Percentiles rank a stretch among this genome's conserved stretches.
Conservation (phyloP, 2,329 filamentous ascomycete genomes). For the Decorospora gaudefroyi region DNA sequence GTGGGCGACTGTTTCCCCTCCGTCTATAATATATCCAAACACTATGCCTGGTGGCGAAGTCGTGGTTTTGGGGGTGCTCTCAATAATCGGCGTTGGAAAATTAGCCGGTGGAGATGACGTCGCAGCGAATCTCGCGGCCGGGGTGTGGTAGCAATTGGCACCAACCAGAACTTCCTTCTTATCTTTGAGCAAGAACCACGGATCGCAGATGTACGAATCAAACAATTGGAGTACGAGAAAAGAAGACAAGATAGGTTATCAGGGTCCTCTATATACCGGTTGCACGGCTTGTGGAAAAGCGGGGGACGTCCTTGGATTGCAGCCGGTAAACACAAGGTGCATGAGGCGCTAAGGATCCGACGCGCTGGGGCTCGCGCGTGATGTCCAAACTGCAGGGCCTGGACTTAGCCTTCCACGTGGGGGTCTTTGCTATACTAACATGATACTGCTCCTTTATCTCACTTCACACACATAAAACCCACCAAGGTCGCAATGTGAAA, state of each 20-base stretch:
- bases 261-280: constrained; percentile 26
- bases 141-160: constrained; percentile 9
- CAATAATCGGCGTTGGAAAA: constrained; percentile 1
- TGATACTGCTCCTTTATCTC: constrained; percentile 1
- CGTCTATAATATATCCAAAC: not conserved
- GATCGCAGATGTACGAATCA: not conserved
- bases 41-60: not conserved
- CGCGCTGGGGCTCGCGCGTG: constrained; percentile 25
- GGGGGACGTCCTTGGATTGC: constrained; percentile 20
- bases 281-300: constrained; percentile 9
- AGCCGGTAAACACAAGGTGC: constrained; percentile 11
- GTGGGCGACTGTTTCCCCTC: constrained; percentile 8
- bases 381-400: constrained; percentile 20
- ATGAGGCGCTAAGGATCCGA: constrained; percentile 23
- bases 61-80: not conserved
- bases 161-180: constrained; percentile 5
- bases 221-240: not conserved
- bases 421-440: not conserved
- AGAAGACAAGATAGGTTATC: constrained; percentile 4
- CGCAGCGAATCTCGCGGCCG: constrained; percentile 1
- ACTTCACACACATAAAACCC: not conserved
- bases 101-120: constrained; percentile 21
- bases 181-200: not conserved
- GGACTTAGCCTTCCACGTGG: constrained; percentile 17
- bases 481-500: no score